phyloP scores from a whole-genome alignment of 1,139 yeast species.

The Yamadazyma membranifaciens region DNA sequence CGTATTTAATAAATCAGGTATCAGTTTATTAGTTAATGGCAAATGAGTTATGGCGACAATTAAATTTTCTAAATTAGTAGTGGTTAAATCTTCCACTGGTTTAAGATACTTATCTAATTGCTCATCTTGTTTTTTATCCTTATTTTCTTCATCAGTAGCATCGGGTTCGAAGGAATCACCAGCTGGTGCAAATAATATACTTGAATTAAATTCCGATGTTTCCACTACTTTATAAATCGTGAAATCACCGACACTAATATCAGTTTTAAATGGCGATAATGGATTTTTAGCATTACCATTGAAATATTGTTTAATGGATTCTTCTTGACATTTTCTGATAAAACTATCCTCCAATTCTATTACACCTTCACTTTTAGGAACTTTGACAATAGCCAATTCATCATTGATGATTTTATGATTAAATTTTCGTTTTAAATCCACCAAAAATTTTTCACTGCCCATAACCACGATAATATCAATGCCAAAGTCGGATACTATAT shows the following conservation, averaged over 20 bases:
- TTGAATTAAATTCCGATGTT: constrained; percentile 35
- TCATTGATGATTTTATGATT: constrained; percentile 42
- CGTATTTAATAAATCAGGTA: constrained; percentile 51
- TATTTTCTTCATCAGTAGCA: constrained; percentile 20
- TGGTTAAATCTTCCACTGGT: constrained; percentile 43
- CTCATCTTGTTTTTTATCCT: constrained; percentile 24
- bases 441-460: constrained; percentile 63
- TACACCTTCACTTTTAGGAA: constrained; percentile 69
- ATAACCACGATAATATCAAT: constrained; percentile 56
- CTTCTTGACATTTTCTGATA: constrained; percentile 69
- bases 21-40: constrained; percentile 46
- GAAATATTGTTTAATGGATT: constrained; percentile 80
- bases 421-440: constrained; percentile 61
- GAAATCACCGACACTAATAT: constrained; percentile 36
- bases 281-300: constrained; percentile 71
- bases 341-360: constrained; percentile 73
- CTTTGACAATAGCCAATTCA: constrained; percentile 51
- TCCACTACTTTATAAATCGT: constrained; percentile 40
- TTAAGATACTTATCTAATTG: constrained; percentile 35
- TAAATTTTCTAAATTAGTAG: constrained; percentile 65
- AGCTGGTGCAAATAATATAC: constrained; percentile 43
- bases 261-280: constrained; percentile 68
- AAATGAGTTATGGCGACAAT: constrained; percentile 73
- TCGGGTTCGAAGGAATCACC: constrained; percentile 43
- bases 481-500: constrained; percentile 61